Evolutionary conservation across 306 rosid genomes (phyloP), one percentile per base, ranked within the genome.

Genomic region (Crotalaria pallida): DNA sequence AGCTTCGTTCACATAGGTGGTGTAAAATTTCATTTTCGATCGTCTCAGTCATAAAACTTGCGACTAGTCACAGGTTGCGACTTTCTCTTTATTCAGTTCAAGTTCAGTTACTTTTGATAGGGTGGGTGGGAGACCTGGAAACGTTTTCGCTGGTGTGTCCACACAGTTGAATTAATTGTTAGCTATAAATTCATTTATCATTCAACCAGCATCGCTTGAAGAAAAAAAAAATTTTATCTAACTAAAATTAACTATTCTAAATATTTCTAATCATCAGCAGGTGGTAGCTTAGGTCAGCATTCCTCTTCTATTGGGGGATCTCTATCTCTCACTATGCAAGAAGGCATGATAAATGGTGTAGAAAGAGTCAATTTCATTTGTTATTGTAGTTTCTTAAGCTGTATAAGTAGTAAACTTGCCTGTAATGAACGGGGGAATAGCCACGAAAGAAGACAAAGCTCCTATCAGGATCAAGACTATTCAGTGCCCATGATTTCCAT

Each of bases 391-490:
- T 8, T 31, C 43, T 8, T 12, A 19, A 10, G 11, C 43, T 58
- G 44, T 8, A 31, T 3, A 2, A 17, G 45, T 58, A 58, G 45
- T 58, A 58, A 62, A 50, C 88, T 85, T 82, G 77, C 99, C 92
- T 89, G 87, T 78, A 91, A 82, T 95, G 96, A 65, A 84, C 87
- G 0, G 97, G 77, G 52, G 96, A 86, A 75, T 70, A 89, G 85
- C 99, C 74, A 8, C 91, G 96, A 38, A 91, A 89, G 96, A 91
- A 91, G 69, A 85, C 52, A 19, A 13, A 82, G 71, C 75, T 91
- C 65, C 13, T 76, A 17, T 17, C 16, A 18, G 88, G 91, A 69
- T 91, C 82, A 7, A 95, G 67, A 68, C 31, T 82, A 44, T 67
- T 24, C 24, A 83, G 44, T 38, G 79, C 86, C 99, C 97, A 95